A percentile compares a stretch with the other conserved stretches of the same genome.
phyloP scores from a whole-genome alignment of 108 stramenopile genomes.

The Licmophora abbreviata region DNA sequence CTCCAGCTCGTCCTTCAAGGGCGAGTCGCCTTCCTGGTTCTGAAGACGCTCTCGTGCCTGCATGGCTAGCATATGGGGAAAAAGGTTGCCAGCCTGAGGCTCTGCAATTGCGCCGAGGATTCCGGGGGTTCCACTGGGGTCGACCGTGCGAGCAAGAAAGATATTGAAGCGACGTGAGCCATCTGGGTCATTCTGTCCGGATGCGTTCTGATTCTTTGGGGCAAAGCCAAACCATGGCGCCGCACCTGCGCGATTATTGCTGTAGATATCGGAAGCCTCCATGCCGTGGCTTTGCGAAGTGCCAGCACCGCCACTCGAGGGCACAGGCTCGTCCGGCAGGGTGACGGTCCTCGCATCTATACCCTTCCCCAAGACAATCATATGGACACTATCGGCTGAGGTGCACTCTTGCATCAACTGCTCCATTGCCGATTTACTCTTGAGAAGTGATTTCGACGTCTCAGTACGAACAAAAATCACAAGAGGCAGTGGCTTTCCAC shows the following conservation, averaged over 20 bases:
- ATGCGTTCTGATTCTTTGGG: constrained; percentile 66
- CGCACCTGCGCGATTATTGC: background rate
- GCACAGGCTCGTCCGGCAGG: constrained; percentile 22
- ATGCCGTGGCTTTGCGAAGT: background rate
- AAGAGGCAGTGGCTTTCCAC: constrained; percentile 35
- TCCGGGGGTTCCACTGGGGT: constrained; percentile 61
- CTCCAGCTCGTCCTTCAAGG: constrained; percentile 23
- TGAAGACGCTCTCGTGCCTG: constrained; percentile 66
- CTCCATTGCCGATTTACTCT: constrained; percentile 77
- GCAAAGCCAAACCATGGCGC: constrained; percentile 53
- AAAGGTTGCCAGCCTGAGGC: constrained; percentile 84
- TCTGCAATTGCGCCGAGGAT: constrained; percentile 83
- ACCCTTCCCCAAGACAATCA: constrained; percentile 71
- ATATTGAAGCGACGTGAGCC: constrained; percentile 88
- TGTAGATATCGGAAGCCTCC: constrained; percentile 1
- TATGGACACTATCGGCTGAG: constrained; percentile 49
- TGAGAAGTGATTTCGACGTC: constrained; percentile 53
- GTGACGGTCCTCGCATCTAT: constrained; percentile 57
- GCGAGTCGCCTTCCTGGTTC: constrained; percentile 19
- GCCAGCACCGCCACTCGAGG: background rate
- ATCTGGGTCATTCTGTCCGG: constrained; percentile 82
- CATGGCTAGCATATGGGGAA: constrained; percentile 75
- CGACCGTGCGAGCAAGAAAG: constrained; percentile 71
- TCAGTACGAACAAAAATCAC: constrained; percentile 71
- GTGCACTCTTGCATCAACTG: constrained; percentile 63